These are phyloP conservation scores for Farysia itapuensis DNA, from an alignment of 1,284 basidiomycete genomes.

Conservation along the genomic window DNA sequence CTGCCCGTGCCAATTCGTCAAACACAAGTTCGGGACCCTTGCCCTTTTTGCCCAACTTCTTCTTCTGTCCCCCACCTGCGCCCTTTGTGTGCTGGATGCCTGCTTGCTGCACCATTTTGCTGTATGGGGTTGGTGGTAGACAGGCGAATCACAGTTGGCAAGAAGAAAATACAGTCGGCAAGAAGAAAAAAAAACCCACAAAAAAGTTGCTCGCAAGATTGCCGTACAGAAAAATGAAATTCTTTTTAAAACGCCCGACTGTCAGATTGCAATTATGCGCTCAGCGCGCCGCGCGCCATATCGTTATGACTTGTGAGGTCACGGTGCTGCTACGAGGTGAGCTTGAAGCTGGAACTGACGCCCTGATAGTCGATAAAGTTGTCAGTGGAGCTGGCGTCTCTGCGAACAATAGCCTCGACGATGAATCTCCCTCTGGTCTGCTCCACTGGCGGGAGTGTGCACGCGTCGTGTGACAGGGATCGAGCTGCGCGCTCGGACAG, in stretches of 20 bases:
- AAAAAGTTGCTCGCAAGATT: too few relatives aligned
- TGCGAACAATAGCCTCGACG: conserved; percentile 27
- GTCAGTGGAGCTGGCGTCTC: conserved; percentile 3
- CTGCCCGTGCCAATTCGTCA: conserved; percentile 51
- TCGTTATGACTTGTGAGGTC: too few relatives aligned
- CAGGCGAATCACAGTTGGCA: too few relatives aligned
- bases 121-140: not conserved
- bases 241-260: too few relatives aligned
- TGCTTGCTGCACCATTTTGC: not conserved
- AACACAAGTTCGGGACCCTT: conserved; percentile 44
- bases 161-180: too few relatives aligned
- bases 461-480: not conserved
- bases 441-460: not conserved
- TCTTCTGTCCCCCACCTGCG: too few relatives aligned
- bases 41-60: conserved; percentile 12
- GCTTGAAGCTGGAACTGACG: too few relatives aligned
- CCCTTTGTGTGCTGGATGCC: not conserved
- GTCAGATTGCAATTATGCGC: too few relatives aligned
- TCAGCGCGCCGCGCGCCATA: too few relatives aligned
- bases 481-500: conserved; percentile 23
- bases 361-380: conserved; percentile 11
- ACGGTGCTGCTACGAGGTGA: too few relatives aligned
- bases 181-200: too few relatives aligned
- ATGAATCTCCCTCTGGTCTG: conserved; percentile 10
- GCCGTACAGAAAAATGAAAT: too few relatives aligned